phyloP scores from a whole-genome alignment of 1,284 basidiomycete genomes.

The Fomitopsis schrenkii region DNA sequence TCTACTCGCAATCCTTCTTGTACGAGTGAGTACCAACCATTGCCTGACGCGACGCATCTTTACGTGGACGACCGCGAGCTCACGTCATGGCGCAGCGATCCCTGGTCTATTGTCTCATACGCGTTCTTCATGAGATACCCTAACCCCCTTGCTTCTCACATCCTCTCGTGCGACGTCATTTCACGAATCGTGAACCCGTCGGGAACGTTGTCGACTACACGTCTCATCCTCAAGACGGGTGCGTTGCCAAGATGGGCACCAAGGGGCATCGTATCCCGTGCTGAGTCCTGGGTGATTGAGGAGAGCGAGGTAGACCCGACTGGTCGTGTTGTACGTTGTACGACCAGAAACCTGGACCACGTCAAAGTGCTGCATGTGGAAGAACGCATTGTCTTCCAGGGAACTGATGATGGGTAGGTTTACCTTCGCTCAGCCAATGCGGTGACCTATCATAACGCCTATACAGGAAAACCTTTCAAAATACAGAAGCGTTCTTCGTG shows the following conservation, averaged over 20 bases:
- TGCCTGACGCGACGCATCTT: background rate
- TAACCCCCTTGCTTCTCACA: conserved; percentile 93
- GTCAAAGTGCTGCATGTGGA: conserved; percentile 82
- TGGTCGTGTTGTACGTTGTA: conserved; percentile 64
- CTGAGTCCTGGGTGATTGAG: conserved; percentile 86
- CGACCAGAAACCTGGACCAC: conserved; percentile 79
- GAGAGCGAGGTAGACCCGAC: conserved; percentile 86
- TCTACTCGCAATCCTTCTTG: conserved; percentile 75
- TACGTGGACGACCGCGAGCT: conserved; percentile 1
- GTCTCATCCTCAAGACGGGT: conserved; percentile 90
- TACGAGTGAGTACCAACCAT: conserved; percentile 61
- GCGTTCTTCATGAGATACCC: conserved; percentile 97
- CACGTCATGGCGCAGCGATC: conserved; percentile 52
- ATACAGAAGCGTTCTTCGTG: conserved; percentile 70
- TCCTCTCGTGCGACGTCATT: conserved; percentile 93
- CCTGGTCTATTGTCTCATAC: conserved; percentile 87
- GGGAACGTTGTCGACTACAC: conserved; percentile 82
- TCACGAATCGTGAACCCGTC: conserved; percentile 69
- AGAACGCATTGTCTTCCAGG: conserved; percentile 64
- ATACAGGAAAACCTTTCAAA: conserved; percentile 66
- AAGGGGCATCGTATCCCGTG: conserved; percentile 68
- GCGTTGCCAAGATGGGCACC: conserved; percentile 90
- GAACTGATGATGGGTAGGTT: conserved; percentile 60
- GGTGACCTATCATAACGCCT: conserved; percentile 10
- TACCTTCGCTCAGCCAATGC: background rate